These are phyloP conservation scores for Nepenthes alata DNA, from an alignment of 179 eudicot genomes.

Conservation along the genomic window DNA sequence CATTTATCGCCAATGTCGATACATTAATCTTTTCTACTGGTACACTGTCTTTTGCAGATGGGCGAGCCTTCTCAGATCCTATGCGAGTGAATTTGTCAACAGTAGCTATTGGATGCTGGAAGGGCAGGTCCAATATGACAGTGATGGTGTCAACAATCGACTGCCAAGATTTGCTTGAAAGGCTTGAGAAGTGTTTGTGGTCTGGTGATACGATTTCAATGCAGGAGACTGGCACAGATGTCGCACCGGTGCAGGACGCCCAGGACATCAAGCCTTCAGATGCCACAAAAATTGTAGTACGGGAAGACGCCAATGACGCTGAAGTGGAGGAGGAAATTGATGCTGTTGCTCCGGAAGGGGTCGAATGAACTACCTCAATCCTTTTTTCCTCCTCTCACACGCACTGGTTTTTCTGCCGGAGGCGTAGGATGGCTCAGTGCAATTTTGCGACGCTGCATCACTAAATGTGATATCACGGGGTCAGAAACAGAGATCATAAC, in stretches of 20 bases:
- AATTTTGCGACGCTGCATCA: too few relatives aligned
- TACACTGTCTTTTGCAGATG: slow-evolving; percentile 24
- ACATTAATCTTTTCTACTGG: neutral
- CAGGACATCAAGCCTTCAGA: neutral
- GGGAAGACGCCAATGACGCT: neutral
- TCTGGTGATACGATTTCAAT: neutral
- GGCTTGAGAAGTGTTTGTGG: slow-evolving; percentile 36
- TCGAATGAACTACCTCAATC: too few relatives aligned
- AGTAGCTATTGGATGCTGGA: slow-evolving; percentile 92
- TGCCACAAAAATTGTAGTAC: neutral
- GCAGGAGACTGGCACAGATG: neutral
- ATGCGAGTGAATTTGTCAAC: slow-evolving; percentile 34
- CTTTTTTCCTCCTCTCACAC: too few relatives aligned
- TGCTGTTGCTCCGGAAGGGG: too few relatives aligned
- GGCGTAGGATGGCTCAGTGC: too few relatives aligned
- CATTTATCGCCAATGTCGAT: neutral
- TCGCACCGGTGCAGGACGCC: neutral
- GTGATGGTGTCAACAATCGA: slow-evolving; percentile 89
- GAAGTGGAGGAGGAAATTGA: neutral
- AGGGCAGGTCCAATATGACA: slow-evolving; percentile 56
- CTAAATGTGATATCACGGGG: too few relatives aligned
- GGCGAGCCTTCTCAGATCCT: slow-evolving; percentile 15
- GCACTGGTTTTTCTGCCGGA: too few relatives aligned
- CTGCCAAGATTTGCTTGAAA: slow-evolving; percentile 73
- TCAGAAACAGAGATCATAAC: too few relatives aligned